Evolutionary conservation across 2,329 filamentous ascomycete genomes (phyloP).

Genomic region (Alternaria sp.): DNA sequence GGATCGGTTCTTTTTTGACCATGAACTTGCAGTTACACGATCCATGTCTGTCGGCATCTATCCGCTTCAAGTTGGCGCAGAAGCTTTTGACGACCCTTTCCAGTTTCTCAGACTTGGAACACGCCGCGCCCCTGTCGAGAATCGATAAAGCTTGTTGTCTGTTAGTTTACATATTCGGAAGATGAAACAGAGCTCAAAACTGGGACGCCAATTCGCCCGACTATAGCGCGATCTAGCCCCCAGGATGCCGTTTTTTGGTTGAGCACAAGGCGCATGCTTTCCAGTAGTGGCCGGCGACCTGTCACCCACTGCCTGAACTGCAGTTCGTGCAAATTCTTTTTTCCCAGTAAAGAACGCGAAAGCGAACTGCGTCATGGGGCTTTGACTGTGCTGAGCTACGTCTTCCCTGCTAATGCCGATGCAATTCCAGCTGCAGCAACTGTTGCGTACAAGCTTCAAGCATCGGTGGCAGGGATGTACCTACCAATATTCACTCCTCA

Average conservation of each 20-base stretch:
- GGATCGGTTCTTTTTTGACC: slow-evolving; percentile 12
- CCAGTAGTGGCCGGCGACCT: slow-evolving; percentile 8
- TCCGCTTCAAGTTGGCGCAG: slow-evolving; percentile 10
- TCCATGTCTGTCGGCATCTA: slow-evolving; percentile 18
- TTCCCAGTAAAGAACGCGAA: slow-evolving; percentile 4
- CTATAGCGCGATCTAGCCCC: slow-evolving; percentile 20
- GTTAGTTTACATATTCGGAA: slow-evolving; percentile 29
- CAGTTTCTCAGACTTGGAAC: slow-evolving; percentile 28
- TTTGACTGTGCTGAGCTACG: slow-evolving; percentile 9
- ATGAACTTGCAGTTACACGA: slow-evolving; percentile 11
- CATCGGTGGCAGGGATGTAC: slow-evolving; percentile 1
- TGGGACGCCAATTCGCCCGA: slow-evolving; percentile 20
- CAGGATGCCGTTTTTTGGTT: slow-evolving; percentile 8
- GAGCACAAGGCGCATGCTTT: slow-evolving; percentile 9
- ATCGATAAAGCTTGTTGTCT: slow-evolving; percentile 44
- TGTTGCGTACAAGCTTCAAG: slow-evolving; percentile 4
- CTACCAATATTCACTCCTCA: slow-evolving; percentile 4
- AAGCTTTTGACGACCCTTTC: slow-evolving; percentile 22
- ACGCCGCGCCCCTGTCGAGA: slow-evolving; percentile 25
- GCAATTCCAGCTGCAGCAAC: not conserved
- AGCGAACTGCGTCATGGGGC: slow-evolving; percentile 9
- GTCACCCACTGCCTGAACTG: slow-evolving; percentile 15
- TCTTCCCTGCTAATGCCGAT: slow-evolving; percentile 12
- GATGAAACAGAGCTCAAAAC: slow-evolving; percentile 30
- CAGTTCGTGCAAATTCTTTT: slow-evolving; percentile 6